phyloP scores from a whole-genome alignment of 2,329 filamentous ascomycete genomes.

The Fusarium heterosporum region DNA sequence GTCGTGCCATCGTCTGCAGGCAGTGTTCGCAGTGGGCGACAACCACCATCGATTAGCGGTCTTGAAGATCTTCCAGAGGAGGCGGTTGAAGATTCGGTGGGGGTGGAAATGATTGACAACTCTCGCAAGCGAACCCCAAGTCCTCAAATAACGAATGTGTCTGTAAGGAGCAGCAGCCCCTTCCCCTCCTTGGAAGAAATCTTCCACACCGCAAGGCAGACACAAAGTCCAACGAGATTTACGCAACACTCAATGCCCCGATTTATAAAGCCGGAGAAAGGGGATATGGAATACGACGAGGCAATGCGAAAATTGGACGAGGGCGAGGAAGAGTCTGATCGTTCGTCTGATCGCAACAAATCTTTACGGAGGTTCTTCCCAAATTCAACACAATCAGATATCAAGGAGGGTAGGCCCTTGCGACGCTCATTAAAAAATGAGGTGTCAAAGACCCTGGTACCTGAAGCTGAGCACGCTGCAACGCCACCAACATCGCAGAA shows the following conservation, averaged over 20 bases:
- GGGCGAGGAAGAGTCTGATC: constrained; percentile 47
- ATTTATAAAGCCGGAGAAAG: constrained; percentile 43
- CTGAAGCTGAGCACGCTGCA: constrained; percentile 5
- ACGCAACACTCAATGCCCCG: constrained; percentile 44
- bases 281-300: constrained; percentile 57
- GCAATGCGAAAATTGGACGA: constrained; percentile 58
- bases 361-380: constrained; percentile 49
- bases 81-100: constrained; percentile 35
- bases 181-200: constrained; percentile 55
- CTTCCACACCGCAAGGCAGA: constrained; percentile 56
- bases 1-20: constrained; percentile 45
- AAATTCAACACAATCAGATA: constrained; percentile 50
- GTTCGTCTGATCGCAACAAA: constrained; percentile 42
- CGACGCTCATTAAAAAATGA: constrained; percentile 15
- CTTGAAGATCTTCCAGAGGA: constrained; percentile 48
- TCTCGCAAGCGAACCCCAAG: constrained; percentile 29
- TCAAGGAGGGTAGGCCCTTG: constrained; percentile 1
- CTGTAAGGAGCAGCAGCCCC: constrained; percentile 50
- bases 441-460: neutral
- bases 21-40: constrained; percentile 62
- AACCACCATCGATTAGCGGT: constrained; percentile 59
- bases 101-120: constrained; percentile 41
- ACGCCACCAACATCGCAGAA: constrained; percentile 30
- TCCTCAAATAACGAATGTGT: constrained; percentile 30
- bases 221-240: constrained; percentile 51